Evolutionary conservation across 2,329 filamentous ascomycete genomes (phyloP).

Genomic region (Zymoseptoria pseudotritici): DNA sequence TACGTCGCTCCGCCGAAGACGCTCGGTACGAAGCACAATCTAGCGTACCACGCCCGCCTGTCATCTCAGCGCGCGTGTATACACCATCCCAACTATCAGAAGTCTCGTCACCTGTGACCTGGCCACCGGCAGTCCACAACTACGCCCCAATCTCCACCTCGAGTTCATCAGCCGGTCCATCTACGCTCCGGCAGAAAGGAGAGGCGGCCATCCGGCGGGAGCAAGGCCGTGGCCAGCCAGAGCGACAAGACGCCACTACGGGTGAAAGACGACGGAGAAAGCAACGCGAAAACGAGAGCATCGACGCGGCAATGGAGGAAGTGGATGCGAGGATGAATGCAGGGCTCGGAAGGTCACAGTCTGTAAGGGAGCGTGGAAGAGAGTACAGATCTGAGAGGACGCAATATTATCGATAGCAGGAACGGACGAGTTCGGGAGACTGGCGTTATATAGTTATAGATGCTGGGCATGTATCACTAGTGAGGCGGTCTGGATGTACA

Average conservation of each 20-base stretch:
- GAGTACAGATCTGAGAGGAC: neutral
- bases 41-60: too few relatives aligned
- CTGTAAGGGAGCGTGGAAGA: neutral
- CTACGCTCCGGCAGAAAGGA: neutral
- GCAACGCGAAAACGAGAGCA: neutral
- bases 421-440: too few relatives aligned
- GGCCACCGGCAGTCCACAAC: neutral
- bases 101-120: neutral
- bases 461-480: neutral
- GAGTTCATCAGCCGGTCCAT: neutral
- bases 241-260: neutral
- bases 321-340: neutral
- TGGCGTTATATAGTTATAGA: neutral
- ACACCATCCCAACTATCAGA: neutral
- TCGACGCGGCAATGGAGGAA: neutral
- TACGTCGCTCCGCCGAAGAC: neutral
- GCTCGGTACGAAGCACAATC: neutral
- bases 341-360: neutral
- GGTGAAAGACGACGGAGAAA: neutral
- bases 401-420: neutral
- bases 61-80: neutral
- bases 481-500: neutral
- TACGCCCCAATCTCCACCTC: neutral
- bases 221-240: neutral
- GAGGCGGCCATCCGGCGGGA: neutral